Percentiles rank a stretch among this genome's conserved stretches.
Conservation (phyloP, 495 filamentous ascomycete genomes). For the Eremomyces bilateralis region DNA sequence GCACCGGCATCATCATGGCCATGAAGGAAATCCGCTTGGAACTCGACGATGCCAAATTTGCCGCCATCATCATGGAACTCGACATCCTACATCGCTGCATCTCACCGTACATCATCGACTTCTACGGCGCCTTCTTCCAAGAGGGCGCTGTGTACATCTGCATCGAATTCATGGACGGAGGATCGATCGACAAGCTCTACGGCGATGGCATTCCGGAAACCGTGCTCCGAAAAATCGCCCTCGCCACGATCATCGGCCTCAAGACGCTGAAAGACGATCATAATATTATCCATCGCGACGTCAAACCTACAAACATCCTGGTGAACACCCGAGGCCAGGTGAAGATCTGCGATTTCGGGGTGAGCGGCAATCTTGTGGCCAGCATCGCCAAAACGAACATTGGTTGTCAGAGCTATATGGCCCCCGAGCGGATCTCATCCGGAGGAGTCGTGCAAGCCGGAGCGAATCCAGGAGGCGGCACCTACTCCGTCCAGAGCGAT, state of each 20-base stretch:
- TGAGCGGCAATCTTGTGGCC: slow-evolving; percentile 88
- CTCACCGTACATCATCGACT: slow-evolving; percentile 92
- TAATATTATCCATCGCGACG: slow-evolving; percentile 97
- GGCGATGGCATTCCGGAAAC: slow-evolving; percentile 78
- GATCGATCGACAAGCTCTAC: slow-evolving; percentile 95
- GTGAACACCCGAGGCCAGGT: slow-evolving; percentile 76
- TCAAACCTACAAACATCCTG: slow-evolving; percentile 96
- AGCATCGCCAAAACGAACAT: slow-evolving; percentile 99
- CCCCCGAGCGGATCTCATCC: slow-evolving; percentile 81
- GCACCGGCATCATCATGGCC: slow-evolving; percentile 64
- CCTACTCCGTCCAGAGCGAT: slow-evolving; percentile 94
- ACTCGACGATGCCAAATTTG: slow-evolving; percentile 88
- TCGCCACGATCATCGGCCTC: slow-evolving; percentile 78
- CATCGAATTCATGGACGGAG: slow-evolving; percentile 98
- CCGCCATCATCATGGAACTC: slow-evolving; percentile 93
- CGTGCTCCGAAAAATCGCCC: slow-evolving; percentile 73
- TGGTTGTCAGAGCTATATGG: slow-evolving; percentile 99
- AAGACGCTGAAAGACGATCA: slow-evolving; percentile 93
- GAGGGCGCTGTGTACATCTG: slow-evolving; percentile 98
- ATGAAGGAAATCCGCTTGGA: slow-evolving; percentile 99
- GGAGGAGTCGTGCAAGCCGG: slow-evolving; percentile 60
- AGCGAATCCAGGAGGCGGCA: slow-evolving; percentile 48
- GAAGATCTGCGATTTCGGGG: slow-evolving; percentile 98
- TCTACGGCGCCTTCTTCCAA: slow-evolving; percentile 97
- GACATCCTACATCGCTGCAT: slow-evolving; percentile 89